phyloP scores from a whole-genome alignment of 305 asterid species.

The Ajuga reptans region DNA sequence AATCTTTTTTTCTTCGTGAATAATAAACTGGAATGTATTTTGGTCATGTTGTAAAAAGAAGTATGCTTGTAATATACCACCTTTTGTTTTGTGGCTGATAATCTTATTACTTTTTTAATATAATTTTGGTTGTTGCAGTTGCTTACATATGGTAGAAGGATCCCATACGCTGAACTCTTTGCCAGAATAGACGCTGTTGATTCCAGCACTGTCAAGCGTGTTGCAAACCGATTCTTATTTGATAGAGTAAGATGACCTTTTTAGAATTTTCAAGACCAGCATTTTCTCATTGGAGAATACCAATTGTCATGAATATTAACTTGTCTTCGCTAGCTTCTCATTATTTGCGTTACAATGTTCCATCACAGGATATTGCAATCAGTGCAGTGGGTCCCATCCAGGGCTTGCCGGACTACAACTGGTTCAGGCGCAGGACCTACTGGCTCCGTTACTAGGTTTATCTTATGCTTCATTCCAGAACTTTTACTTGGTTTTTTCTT shows the following conservation, averaged over 20 bases:
- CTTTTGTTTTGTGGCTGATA: neutral
- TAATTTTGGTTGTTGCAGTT: constrained; percentile 44
- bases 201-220: constrained; percentile 74
- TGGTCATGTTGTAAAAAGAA: neutral
- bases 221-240: constrained; percentile 73
- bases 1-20: too few relatives aligned
- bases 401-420: constrained; percentile 85
- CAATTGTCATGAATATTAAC: neutral
- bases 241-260: constrained; percentile 54
- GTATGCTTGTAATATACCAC: neutral
- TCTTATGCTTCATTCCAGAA: constrained; percentile 10
- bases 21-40: neutral
- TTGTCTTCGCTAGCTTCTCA: neutral
- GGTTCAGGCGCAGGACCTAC: constrained; percentile 98
- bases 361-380: constrained; percentile 70
- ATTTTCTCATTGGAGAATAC: neutral
- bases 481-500: neutral
- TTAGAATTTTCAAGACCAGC: too few relatives aligned
- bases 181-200: constrained; percentile 90
- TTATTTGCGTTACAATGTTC: neutral
- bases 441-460: constrained; percentile 73
- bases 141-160: constrained; percentile 88
- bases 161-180: constrained; percentile 78
- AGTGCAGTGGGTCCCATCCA: constrained; percentile 75
- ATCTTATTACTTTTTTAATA: neutral